Base-by-base conservation (phyloP, 2,329 filamentous ascomycete species). In the Davidsoniella australis region DNA sequence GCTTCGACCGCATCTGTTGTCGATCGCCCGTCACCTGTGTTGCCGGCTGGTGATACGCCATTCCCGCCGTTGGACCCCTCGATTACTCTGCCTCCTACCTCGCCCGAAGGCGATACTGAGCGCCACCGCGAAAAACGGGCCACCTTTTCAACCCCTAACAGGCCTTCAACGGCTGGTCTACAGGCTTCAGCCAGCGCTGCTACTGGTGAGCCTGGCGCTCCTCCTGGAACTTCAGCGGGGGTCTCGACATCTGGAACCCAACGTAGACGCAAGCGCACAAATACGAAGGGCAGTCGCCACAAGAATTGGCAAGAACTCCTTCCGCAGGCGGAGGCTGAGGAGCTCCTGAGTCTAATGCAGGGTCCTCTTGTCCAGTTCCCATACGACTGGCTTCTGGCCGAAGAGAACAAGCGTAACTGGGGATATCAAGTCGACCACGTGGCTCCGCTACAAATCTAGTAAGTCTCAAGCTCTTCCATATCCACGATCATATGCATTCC, bases 381-480 rank as follows among this genome's bases (percentile, higher is more conserved):
- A 5, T 94, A 96, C 64, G 86, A 98, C 59, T 98, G 93, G 87
- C 75, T 94, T 48, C 76, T 83, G 57, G 83, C 81, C 50, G 91
- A 96, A 66, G 91, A 96, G 68, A 78, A 80, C 59, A 88, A 86
- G 56, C 85, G 87, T 50, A 94, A 95, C 61, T 98, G 91, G 91
- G 75, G 95, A 54, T 96, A 94, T 66, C 86, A 89, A 60, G 85
- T 96, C 50, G 91, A 98, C 63, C 82, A 93, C 63, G 81, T 98
- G 61, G 93, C 91, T 58, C 91, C 91, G 50, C 71, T 98, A 65
- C 87, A 95, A 67, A 96, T 98, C 59, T 98, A 98, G 29, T 33
- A 33, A 9, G 29, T 33, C 29, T 33, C 29, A 23, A 23, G 20
- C 20, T 23, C 20, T 23, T 33, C 29, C 29, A 9, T 33, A 33